These are phyloP conservation scores for Cyclaneusma minus DNA, from an alignment of 2,329 filamentous ascomycete genomes.

Conservation along the genomic window DNA sequence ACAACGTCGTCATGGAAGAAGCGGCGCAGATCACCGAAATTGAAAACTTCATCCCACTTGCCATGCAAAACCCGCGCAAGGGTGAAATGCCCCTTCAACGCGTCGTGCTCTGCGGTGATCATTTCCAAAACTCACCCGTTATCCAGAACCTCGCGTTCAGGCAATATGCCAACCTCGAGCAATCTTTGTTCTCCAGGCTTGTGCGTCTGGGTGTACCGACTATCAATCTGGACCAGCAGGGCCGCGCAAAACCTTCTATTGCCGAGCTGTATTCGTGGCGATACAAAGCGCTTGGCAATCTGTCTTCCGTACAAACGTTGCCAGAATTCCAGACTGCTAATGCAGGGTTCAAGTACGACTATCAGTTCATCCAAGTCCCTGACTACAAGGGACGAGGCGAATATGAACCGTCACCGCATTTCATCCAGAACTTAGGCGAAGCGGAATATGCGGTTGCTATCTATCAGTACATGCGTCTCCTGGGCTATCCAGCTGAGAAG, in stretches of 20 bases:
- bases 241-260: constrained; percentile 73
- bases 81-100: constrained; percentile 67
- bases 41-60: constrained; percentile 87
- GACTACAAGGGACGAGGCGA: constrained; percentile 88
- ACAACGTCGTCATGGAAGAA: constrained; percentile 97
- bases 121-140: constrained; percentile 91
- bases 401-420: constrained; percentile 79
- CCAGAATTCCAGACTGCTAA: constrained; percentile 71
- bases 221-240: constrained; percentile 83
- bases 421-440: constrained; percentile 91
- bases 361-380: constrained; percentile 90
- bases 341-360: constrained; percentile 83
- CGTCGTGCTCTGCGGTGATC: constrained; percentile 85
- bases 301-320: constrained; percentile 55
- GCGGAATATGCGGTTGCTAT: constrained; percentile 93
- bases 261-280: constrained; percentile 89
- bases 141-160: constrained; percentile 90
- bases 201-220: constrained; percentile 86
- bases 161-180: constrained; percentile 89
- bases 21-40: constrained; percentile 96
- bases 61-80: constrained; percentile 69
- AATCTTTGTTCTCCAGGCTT: constrained; percentile 84
- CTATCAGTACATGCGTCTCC: constrained; percentile 91
- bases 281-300: constrained; percentile 64
- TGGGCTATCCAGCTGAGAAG: constrained; percentile 67